These are phyloP conservation scores for Plasmodium adleri DNA, from an alignment of 169 alveolate genomes.

Conservation along the genomic window DNA sequence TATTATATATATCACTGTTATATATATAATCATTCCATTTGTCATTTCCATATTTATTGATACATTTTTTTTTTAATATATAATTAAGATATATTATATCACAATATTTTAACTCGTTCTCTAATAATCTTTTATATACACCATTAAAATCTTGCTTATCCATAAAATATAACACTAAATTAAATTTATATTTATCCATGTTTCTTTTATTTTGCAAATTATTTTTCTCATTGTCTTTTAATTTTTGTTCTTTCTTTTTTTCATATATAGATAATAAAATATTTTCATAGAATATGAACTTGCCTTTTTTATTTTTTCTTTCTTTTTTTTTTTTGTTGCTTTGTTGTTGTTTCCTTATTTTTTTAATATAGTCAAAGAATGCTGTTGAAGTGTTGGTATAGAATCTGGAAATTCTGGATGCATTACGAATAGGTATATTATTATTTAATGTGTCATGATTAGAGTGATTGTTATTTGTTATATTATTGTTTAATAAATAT, in stretches of 20 bases:
- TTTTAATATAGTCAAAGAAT: neutral
- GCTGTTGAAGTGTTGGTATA: neutral
- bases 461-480: too few species aligned
- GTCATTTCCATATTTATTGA: too few species aligned
- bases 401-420: neutral
- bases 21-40: too few species aligned
- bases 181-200: constrained; percentile 9
- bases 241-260: neutral
- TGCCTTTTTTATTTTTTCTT: neutral
- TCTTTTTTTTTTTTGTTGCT: neutral
- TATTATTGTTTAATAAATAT: too few species aligned
- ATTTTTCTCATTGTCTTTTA: neutral
- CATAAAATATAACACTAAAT: constrained; percentile 26
- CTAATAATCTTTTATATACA: constrained; percentile 13
- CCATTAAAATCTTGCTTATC: constrained; percentile 4
- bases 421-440: too few species aligned
- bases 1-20: too few species aligned
- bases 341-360: neutral
- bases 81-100: constrained; percentile 28
- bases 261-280: neutral
- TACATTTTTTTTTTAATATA: neutral
- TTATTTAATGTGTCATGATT: too few species aligned
- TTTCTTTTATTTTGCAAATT: neutral
- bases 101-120: constrained; percentile 6
- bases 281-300: neutral